Conservation (phyloP, 768 basidiomycete species). For the Boletus sensibilis region DNA sequence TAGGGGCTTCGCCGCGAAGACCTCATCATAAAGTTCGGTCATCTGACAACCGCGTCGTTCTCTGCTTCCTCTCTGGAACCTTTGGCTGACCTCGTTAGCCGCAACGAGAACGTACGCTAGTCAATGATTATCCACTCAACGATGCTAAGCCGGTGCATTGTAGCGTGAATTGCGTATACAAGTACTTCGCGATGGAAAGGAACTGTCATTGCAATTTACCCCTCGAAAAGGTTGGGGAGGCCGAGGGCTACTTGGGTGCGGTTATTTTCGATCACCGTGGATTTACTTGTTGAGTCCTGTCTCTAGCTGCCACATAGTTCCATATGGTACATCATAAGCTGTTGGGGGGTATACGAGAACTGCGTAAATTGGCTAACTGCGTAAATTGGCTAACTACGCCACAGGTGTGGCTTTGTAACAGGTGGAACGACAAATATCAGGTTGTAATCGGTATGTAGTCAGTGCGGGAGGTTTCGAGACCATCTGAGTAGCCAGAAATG, state of each 20-base stretch:
- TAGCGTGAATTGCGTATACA: constrained; percentile 61
- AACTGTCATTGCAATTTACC: constrained; percentile 52
- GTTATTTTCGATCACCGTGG: background rate
- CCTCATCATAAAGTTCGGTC: constrained; percentile 72
- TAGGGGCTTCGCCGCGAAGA: constrained; percentile 72
- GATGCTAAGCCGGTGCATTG: background rate
- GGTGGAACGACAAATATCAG: background rate
- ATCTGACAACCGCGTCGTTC: constrained; percentile 54
- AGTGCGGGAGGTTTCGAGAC: background rate
- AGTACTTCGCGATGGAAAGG: constrained; percentile 51
- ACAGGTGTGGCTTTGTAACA: background rate
- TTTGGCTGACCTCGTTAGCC: constrained; percentile 69
- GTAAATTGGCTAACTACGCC: background rate
- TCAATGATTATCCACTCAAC: background rate
- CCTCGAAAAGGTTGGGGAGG: constrained; percentile 86
- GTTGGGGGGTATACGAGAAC: background rate
- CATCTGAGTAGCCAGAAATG: background rate
- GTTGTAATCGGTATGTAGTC: background rate
- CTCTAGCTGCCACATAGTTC: constrained; percentile 61
- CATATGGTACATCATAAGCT: constrained; percentile 34
- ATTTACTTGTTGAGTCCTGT: constrained; percentile 3
- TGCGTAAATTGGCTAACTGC: background rate
- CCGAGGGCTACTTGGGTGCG: constrained; percentile 79
- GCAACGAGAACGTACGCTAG: constrained; percentile 70
- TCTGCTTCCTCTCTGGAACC: constrained; percentile 57